phyloP scores from a whole-genome alignment of 495 filamentous ascomycete species.

The Penicillium lagena region DNA sequence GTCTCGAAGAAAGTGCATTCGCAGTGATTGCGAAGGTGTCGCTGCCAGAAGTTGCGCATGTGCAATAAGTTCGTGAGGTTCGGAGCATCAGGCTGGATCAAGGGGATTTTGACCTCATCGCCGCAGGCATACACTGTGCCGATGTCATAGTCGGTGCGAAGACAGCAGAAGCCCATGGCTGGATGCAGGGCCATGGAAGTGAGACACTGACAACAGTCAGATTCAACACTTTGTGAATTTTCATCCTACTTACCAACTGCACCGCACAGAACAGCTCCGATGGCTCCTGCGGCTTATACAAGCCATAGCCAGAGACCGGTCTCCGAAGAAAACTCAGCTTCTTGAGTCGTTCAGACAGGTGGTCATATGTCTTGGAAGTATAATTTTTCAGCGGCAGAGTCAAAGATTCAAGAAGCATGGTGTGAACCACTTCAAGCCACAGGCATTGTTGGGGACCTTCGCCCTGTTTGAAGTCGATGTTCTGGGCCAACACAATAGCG shows the following conservation, averaged over 20 bases:
- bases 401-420: slow-evolving; percentile 19
- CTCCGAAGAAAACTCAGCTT: slow-evolving; percentile 17
- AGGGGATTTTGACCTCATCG: not conserved
- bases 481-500: slow-evolving; percentile 16
- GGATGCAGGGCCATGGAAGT: slow-evolving; percentile 22
- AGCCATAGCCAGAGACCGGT: not conserved
- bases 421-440: slow-evolving; percentile 25
- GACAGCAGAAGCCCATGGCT: slow-evolving; percentile 12
- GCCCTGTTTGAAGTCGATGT: slow-evolving; percentile 11
- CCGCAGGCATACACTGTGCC: slow-evolving; percentile 17
- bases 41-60: slow-evolving; percentile 35
- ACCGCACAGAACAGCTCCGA: slow-evolving; percentile 21
- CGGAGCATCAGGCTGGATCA: slow-evolving; percentile 5
- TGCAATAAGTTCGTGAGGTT: slow-evolving; percentile 18
- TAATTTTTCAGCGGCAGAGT: not conserved
- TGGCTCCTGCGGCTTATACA: not conserved
- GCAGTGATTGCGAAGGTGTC: slow-evolving; percentile 21
- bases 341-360: slow-evolving; percentile 10
- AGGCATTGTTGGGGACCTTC: slow-evolving; percentile 12
- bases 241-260: slow-evolving; percentile 21
- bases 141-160: slow-evolving; percentile 28
- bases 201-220: slow-evolving; percentile 13
- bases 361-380: slow-evolving; percentile 18
- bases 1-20: slow-evolving; percentile 19
- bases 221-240: not conserved